These are phyloP conservation scores for Exophiala bonariae DNA, from an alignment of 2,329 filamentous ascomycete genomes.

Conservation along the genomic window DNA sequence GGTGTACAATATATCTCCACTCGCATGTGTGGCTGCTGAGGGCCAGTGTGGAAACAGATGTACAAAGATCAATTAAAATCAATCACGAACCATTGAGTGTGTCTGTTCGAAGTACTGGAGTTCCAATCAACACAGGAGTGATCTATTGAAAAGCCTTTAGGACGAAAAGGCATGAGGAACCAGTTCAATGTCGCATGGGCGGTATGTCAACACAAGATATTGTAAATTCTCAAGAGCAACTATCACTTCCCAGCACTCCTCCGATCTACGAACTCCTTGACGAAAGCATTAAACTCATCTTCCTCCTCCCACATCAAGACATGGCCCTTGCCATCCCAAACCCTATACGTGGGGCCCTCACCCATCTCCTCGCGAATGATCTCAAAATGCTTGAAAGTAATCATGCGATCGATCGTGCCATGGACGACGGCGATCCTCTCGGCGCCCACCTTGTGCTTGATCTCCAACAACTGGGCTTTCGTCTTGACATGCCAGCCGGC, in stretches of 20 bases:
- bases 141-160: no score
- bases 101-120: no score
- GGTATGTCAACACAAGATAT: no score
- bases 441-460: slow-evolving; percentile 70
- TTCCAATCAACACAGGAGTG: no score
- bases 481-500: slow-evolving; percentile 79
- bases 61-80: background rate
- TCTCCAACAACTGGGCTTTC: slow-evolving; percentile 60
- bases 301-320: slow-evolving; percentile 71
- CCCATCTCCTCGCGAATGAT: slow-evolving; percentile 69
- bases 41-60: no score
- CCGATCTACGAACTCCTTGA: slow-evolving; percentile 57
- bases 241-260: slow-evolving; percentile 29
- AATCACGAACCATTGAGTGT: no score
- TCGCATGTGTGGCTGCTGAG: no score
- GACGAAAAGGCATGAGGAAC: no score
- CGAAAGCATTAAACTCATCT: slow-evolving; percentile 64
- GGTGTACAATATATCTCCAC: slow-evolving; percentile 16
- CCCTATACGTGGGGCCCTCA: slow-evolving; percentile 50
- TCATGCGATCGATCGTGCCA: slow-evolving; percentile 75
- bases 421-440: slow-evolving; percentile 76
- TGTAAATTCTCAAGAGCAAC: no score
- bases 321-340: slow-evolving; percentile 72
- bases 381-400: slow-evolving; percentile 68
- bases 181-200: no score